Evolutionary conservation across 148 eudicot species (phyloP), one percentile per base, ranked within the genome.

Genomic region (Arctostaphylos glauca): DNA sequence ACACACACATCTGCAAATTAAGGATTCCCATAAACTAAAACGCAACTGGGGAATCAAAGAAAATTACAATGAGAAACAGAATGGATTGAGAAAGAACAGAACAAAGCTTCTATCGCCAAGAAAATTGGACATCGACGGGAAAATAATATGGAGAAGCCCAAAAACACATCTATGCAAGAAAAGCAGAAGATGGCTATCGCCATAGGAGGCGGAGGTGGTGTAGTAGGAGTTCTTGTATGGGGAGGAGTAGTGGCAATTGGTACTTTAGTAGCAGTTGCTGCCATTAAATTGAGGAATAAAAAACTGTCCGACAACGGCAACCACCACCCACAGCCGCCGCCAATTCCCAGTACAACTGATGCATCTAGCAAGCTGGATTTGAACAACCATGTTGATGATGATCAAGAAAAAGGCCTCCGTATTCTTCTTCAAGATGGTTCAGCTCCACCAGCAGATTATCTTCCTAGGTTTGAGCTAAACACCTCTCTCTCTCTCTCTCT

Each of bases 241-340:
- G 87, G 84, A 5, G 87, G 84, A 77, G 87, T 75, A 4, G 56
- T 54, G 50, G 87, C 83, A 48, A 67, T 77, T 84, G 86, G 81
- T 21, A 46, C 87, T 43, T n/a, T 82, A 5, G 74, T 72, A 8
- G 58, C 84, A 15, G 60, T 80, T 48, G 77, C 83, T 31, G 87
- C 82, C 18, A 70, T 77, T 43, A 82, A 41, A 81, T 54, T 46
- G 12, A 81, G 77, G 67, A 71, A 47, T 12, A 85, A 56, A 71
- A 58, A 74, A 83, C 44, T n/a, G 14, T 50, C 76, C 49, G 70
- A 25, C 77, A 70, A 72, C n/a, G 23, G 15, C 78, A 7, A 55
- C n/a, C 53, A 18, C 25, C 52, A 3, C 14, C 18, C 80, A 2
- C 47, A 43, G 21, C 64, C 60, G 18, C 75, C 48, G 1, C 25